phyloP scores from a whole-genome alignment of 345 rosid genomes.

The Populus davidiana region DNA sequence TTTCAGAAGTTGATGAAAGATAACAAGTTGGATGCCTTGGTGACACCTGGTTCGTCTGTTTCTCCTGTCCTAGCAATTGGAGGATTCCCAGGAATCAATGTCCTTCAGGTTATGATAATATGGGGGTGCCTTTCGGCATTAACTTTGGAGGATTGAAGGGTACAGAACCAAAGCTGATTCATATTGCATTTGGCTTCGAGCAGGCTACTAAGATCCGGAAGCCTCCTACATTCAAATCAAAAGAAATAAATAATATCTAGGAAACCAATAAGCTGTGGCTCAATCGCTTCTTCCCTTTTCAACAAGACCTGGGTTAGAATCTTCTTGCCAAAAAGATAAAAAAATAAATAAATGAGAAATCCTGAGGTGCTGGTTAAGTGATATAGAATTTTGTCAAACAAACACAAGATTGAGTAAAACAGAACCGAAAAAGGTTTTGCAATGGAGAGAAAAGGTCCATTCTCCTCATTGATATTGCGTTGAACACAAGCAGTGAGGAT shows the following conservation, averaged over 20 bases:
- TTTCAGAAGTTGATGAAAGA: constrained; percentile 53
- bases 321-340: no score
- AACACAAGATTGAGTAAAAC: no score
- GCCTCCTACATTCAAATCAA: constrained; percentile 45
- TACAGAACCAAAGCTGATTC: constrained; percentile 63
- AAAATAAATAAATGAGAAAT: no score
- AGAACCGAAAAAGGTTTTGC: no score
- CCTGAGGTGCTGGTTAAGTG: no score
- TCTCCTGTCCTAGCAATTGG: constrained; percentile 50
- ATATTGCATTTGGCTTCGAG: constrained; percentile 68
- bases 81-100: constrained; percentile 65
- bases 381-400: no score
- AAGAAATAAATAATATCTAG: not conserved
- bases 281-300: no score
- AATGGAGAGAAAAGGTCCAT: no score
- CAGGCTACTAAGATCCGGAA: constrained; percentile 55
- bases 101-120: constrained; percentile 50
- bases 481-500: no score
- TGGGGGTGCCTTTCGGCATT: constrained; percentile 59
- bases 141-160: constrained; percentile 60
- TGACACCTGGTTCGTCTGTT: constrained; percentile 22
- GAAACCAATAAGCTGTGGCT: not conserved
- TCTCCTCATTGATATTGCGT: no score
- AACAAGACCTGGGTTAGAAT: no score
- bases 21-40: constrained; percentile 53